Evolutionary conservation across 352 stramenopile species (phyloP), one percentile per base, ranked within the genome.

Genomic region (Pythium biforme): DNA sequence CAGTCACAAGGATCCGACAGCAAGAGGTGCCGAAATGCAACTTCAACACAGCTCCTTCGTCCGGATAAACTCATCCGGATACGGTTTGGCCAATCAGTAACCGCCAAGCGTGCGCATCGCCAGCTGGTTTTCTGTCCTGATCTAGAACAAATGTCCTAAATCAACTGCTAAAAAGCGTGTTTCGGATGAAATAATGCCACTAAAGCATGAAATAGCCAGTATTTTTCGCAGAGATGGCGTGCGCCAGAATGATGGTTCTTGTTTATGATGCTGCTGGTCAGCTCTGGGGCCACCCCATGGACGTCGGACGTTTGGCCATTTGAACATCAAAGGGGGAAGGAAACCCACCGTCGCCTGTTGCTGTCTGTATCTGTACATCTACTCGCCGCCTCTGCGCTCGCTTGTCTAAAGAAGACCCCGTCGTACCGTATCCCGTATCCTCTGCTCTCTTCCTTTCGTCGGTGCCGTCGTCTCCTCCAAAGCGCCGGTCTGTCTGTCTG

Each of bases 211-310:
- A n/a, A 17, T 20, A 3, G 1, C 1, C 12, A 6, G 6, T 20
- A 6, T 43, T 43, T 41, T 43, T 43, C 37, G 37, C 37, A 43
- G 37, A 43, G n/a, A 10, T 19, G 17, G 37, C n/a, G 27, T 47
- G 45, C 45, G 43, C 47, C 55, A 62, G 55, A 62, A 62, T 66
- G 59, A 66, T 66, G 49, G 48, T 65, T 52, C 40, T 57, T 59
- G 59, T 66, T 66, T 66, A 65, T 59, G 59, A 43, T 48, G 51
- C 59, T 34, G 26, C 37, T 55, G 27, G 47, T 20, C 12, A 37
- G 20, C 47, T 11, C 23, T 23, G 26, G 3, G 15, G 20, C 23
- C 47, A 37, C 27, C 14, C 25, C 15, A 39, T 17, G 37, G 37
- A 43, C n/a, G 37, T 43, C n/a, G 37, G 37, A 43, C 37, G 59